Conservation (phyloP, 1,139 yeast species). For the Arxiozyma slooffiae region DNA sequence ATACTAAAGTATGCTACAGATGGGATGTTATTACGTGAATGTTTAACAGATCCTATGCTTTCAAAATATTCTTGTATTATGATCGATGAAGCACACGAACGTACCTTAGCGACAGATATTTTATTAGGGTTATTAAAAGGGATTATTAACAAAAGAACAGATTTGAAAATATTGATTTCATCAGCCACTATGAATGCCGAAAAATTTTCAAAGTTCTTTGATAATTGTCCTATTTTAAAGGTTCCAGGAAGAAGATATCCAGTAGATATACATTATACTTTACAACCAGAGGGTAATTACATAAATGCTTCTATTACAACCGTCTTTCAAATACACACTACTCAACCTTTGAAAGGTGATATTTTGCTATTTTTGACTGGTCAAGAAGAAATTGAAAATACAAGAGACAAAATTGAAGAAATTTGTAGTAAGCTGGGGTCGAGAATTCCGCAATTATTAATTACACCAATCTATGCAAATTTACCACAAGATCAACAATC, state of each 20-base stretch:
- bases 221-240: conserved; percentile 73
- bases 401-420: conserved; percentile 62
- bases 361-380: conserved; percentile 88
- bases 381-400: conserved; percentile 84
- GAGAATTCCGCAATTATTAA: conserved; percentile 51
- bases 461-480: conserved; percentile 88
- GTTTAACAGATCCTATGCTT: conserved; percentile 64
- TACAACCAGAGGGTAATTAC: conserved; percentile 83
- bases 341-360: conserved; percentile 65
- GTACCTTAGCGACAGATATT: conserved; percentile 90
- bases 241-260: conserved; percentile 88
- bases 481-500: conserved; percentile 77
- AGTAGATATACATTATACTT: conserved; percentile 77
- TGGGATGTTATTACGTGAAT: conserved; percentile 85
- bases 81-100: conserved; percentile 96
- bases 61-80: conserved; percentile 66
- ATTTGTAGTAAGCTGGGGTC: conserved; percentile 56
- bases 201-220: conserved; percentile 71
- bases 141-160: conserved; percentile 48
- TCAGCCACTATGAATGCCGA: conserved; percentile 92
- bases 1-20: conserved; percentile 74
- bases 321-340: conserved; percentile 67
- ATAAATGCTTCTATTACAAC: conserved; percentile 82
- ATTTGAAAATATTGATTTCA: conserved; percentile 66
- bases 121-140: conserved; percentile 73